A percentile compares a stretch with the other conserved stretches of the same genome.
Conservation (phyloP, 73 alveolate genomes). For the Symbiodinium natans region DNA sequence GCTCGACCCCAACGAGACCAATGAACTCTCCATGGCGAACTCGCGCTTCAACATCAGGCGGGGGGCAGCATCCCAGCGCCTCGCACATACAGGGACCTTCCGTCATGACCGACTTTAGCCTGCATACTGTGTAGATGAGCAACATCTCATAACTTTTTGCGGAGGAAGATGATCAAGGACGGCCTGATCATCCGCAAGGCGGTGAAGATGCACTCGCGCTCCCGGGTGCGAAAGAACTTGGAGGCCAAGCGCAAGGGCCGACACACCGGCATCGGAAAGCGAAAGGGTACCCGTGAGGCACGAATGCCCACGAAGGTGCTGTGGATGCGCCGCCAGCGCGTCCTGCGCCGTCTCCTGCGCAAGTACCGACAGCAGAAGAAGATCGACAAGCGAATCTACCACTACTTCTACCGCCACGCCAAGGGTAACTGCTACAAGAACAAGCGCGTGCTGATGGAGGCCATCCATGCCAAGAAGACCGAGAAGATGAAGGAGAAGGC, state of each 20-base stretch:
- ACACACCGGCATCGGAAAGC: constrained; percentile 99
- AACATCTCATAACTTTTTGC: too few species aligned
- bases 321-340: constrained; percentile 99
- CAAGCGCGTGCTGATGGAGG: constrained; percentile 98
- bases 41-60: constrained; percentile 96
- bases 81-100: too few species aligned
- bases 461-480: constrained; percentile 97
- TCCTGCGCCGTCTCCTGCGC: constrained; percentile 99
- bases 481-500: constrained; percentile 92
- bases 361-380: constrained; percentile 98
- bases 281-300: constrained; percentile 99
- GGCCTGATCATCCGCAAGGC: constrained; percentile 98
- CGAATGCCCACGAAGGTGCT: constrained; percentile 99
- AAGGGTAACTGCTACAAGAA: constrained; percentile 99
- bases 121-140: too few species aligned
- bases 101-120: too few species aligned
- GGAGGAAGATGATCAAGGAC: constrained; percentile 96
- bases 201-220: constrained; percentile 98
- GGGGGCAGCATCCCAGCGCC: too few species aligned
- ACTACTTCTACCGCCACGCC: constrained; percentile 98
- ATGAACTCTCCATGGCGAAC: constrained; percentile 98
- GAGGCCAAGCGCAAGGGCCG: constrained; percentile 98
- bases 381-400: constrained; percentile 98
- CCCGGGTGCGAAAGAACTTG: constrained; percentile 97
- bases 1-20: constrained; percentile 99